Evolutionary conservation across 2,329 filamentous ascomycete genomes (phyloP).

Genomic region (Penicillium janthinellum): DNA sequence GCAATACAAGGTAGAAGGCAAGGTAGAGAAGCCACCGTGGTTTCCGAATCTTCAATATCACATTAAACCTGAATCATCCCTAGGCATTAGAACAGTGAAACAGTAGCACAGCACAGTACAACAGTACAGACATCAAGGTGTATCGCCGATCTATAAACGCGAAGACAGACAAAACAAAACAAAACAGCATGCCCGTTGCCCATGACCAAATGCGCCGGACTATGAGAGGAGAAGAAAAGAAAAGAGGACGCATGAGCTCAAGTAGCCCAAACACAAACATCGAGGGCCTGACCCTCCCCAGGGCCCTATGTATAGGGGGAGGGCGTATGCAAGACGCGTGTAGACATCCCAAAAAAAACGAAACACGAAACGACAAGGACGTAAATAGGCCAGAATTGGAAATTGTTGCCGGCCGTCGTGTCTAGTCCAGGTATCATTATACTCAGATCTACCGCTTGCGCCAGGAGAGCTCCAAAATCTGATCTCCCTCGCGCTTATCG

Average conservation of each 20-base stretch:
- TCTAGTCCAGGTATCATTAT: background rate
- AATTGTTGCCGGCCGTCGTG: background rate
- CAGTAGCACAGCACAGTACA: conserved; percentile 3
- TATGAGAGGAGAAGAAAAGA: conserved; percentile 8
- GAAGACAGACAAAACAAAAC: background rate
- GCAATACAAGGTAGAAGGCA: background rate
- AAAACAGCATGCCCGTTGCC: conserved; percentile 21
- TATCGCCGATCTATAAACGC: conserved; percentile 28
- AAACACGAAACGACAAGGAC: background rate
- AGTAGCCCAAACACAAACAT: background rate
- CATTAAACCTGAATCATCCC: conserved; percentile 22
- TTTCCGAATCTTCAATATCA: conserved; percentile 18
- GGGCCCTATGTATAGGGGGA: conserved; percentile 1
- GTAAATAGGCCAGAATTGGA: background rate
- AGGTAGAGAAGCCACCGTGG: conserved; percentile 3
- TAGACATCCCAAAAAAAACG: background rate
- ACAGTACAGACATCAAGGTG: conserved; percentile 15
- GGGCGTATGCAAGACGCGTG: conserved; percentile 7
- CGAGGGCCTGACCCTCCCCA: background rate
- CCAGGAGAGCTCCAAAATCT: conserved; percentile 46
- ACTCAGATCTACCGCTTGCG: conserved; percentile 20
- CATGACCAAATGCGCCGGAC: conserved; percentile 22
- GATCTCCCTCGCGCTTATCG: conserved; percentile 40
- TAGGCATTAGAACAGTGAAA: conserved; percentile 11
- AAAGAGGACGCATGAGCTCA: background rate